Conservation (phyloP, 208 protist species). For the Leptomonas pyrrhocoris region DNA sequence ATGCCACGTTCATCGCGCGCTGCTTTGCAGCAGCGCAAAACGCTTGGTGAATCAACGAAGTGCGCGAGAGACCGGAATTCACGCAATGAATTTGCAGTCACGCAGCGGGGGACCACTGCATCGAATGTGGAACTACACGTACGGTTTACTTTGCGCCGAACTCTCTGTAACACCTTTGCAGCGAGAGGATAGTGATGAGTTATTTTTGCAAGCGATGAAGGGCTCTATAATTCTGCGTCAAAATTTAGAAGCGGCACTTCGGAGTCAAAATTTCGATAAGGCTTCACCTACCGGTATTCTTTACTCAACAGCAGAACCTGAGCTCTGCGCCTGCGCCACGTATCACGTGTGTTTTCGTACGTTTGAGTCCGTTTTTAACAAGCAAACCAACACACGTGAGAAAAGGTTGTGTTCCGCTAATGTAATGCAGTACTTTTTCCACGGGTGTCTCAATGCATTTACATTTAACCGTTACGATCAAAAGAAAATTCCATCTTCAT, state of each 20-base stretch:
- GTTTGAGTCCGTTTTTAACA: conserved; percentile 6
- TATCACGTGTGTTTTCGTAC: conserved; percentile 24
- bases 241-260: not conserved
- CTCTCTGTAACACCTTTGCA: not conserved
- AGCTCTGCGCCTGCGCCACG: conserved; percentile 29
- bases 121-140: conserved; percentile 14
- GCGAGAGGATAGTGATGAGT: not conserved
- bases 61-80: conserved; percentile 15
- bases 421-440: conserved; percentile 12
- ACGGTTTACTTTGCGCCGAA: not conserved
- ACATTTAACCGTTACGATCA: conserved; percentile 24
- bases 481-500: not conserved
- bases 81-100: conserved; percentile 19
- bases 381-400: not conserved
- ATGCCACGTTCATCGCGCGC: conserved; percentile 11
- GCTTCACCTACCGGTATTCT: not conserved
- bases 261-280: not conserved
- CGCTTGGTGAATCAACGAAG: not conserved
- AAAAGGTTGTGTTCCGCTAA: not conserved
- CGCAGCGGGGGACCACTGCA: conserved; percentile 4
- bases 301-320: conserved; percentile 14
- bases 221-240: not conserved
- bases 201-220: not conserved
- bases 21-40: not conserved
- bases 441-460: conserved; percentile 24